Conservation (phyloP, 108 stramenopile genomes). For the Nitzschia inconspicua region DNA sequence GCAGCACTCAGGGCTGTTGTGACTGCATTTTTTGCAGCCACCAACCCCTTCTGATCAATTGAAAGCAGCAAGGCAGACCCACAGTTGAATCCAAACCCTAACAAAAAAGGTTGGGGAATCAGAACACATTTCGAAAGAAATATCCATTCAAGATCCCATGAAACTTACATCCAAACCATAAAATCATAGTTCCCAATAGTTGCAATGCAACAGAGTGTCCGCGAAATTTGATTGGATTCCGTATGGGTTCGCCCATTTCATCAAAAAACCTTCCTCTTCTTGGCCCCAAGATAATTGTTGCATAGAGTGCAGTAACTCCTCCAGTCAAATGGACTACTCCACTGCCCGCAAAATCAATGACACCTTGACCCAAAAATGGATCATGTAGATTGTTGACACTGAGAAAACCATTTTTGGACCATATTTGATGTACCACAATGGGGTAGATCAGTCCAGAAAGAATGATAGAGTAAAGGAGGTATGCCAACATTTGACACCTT, state of each 20-base stretch:
- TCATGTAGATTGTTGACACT: constrained; percentile 30
- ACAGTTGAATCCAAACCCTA: constrained; percentile 92
- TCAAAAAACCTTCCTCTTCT: constrained; percentile 83
- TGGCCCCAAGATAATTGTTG: constrained; percentile 80
- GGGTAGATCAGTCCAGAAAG: constrained; percentile 88
- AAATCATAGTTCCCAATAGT: constrained; percentile 76
- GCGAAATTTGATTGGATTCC: constrained; percentile 57
- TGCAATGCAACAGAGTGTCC: constrained; percentile 78
- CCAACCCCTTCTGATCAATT: constrained; percentile 11
- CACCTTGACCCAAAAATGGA: constrained; percentile 52
- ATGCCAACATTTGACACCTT: constrained; percentile 87
- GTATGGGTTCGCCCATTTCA: constrained; percentile 48
- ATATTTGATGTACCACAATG: constrained; percentile 77
- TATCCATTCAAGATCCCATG: too few relatives aligned
- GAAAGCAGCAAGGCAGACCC: constrained; percentile 68
- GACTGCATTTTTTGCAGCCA: constrained; percentile 72
- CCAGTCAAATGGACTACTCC: constrained; percentile 93
- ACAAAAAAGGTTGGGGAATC: too few relatives aligned
- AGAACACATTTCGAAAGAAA: too few relatives aligned
- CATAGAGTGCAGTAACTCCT: constrained; percentile 78
- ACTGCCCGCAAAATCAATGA: constrained; percentile 91
- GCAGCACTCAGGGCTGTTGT: constrained; percentile 81
- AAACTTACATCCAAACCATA: constrained; percentile 81
- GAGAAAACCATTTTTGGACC: constrained; percentile 73
- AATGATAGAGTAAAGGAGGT: constrained; percentile 71